Conservation (phyloP, 176 grass and related monocot genomes). For the Tillandsia leiboldiana region DNA sequence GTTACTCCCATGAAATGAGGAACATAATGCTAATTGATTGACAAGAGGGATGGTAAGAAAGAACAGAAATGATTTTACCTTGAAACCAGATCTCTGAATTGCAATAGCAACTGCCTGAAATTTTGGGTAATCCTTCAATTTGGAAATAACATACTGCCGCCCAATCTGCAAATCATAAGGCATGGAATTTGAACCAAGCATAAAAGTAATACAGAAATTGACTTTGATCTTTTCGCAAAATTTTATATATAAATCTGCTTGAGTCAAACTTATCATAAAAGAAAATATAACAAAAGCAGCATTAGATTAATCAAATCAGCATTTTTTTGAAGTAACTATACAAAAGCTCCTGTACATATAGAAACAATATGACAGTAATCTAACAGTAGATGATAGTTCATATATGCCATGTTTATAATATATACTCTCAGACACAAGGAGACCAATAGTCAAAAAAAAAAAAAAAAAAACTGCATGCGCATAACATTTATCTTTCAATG, state of each 20-base stretch:
- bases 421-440: too few relatives aligned
- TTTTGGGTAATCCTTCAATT: conserved; percentile 85
- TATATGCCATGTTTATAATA: too few relatives aligned
- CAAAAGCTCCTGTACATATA: not conserved
- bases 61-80: conserved; percentile 43
- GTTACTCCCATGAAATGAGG: not conserved
- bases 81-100: conserved; percentile 95
- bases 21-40: not conserved
- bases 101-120: conserved; percentile 99
- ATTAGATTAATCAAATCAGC: not conserved
- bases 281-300: not conserved
- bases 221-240: not conserved
- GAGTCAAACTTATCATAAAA: not conserved
- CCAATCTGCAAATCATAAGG: conserved; percentile 47
- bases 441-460: too few relatives aligned
- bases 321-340: not conserved
- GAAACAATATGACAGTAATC: not conserved
- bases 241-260: not conserved
- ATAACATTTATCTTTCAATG: too few relatives aligned
- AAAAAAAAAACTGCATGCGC: too few relatives aligned
- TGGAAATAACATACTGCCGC: conserved; percentile 90
- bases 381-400: not conserved
- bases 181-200: not conserved
- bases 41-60: not conserved
- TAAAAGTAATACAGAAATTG: too few relatives aligned